Evolutionary conservation across 768 basidiomycete genomes (phyloP), one percentile per base, ranked within the genome.

Genomic region (Boletus coccyginus): DNA sequence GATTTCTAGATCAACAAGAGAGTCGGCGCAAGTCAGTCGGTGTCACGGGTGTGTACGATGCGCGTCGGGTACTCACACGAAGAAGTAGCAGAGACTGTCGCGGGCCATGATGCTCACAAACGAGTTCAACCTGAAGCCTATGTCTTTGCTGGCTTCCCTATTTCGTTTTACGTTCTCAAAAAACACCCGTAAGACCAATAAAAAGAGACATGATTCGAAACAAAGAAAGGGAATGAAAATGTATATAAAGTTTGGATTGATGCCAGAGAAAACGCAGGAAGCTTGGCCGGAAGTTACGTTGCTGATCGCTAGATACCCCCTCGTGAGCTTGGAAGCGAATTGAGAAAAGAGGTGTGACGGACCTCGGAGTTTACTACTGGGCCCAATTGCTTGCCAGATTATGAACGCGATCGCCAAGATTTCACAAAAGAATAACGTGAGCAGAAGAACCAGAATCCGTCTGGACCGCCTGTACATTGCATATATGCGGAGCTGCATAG

Each of bases 401-500:
- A 71, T 58, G 41, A 63, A 58, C 24, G 52, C 46, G 38, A 73
- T 62, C 21, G 61, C 63, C 8, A 31, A 47, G 21, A 69, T 61
- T 46, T 70, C 71, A n/a, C 65, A 61, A 7, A 60, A 0, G 45
- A 71, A 71, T 7, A 46, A 16, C 0, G 43, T 16, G 16, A 71
- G 17, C 33, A 73, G 50, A 9, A 67, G 14, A 24, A n/a, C 0
- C 21, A 73, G 33, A 29, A 64, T 57, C 40, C 21, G 55, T 33
- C 42, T 64, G n/a, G 70, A 64, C 6, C 57, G 67, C 48, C 53
- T 56, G 57, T 71, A 71, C 68, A 73, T 61, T 6, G 71, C 70
- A 29, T 71, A 73, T 62, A 71, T 60, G 47, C 70, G 70, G 44
- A 71, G 66, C 32, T 64, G 62, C 70, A 73, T 73, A 16, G 65